Evolutionary conservation across 768 basidiomycete genomes (phyloP).

Genomic region (Lentinula sp.): DNA sequence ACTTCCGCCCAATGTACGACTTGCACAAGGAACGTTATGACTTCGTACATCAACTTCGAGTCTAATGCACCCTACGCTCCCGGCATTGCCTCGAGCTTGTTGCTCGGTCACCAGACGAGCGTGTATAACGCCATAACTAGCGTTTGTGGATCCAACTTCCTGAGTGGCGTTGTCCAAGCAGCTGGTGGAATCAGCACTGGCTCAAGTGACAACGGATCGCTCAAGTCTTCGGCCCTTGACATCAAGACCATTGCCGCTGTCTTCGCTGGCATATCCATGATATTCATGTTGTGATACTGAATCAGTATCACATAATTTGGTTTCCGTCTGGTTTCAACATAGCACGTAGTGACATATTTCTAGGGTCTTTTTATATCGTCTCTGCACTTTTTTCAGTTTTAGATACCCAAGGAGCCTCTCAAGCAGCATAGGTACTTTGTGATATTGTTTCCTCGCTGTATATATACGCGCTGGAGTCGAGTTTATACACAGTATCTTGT

Average conservation of each 20-base stretch:
- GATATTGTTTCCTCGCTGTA: not conserved
- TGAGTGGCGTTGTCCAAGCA: conserved; percentile 59
- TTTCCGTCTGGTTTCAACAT: not conserved
- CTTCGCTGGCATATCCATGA: not conserved
- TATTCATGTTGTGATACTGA: not conserved
- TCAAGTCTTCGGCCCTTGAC: not conserved
- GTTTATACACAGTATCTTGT: not conserved
- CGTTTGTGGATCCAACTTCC: conserved; percentile 70
- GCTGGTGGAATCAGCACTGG: conserved; percentile 51
- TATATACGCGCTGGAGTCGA: not conserved
- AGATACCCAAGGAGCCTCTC: not conserved
- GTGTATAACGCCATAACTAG: conserved; percentile 58
- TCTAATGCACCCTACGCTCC: conserved; percentile 65
- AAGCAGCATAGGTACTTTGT: not conserved
- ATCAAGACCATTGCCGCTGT: not conserved
- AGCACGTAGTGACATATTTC: not conserved
- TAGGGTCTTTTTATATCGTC: not conserved
- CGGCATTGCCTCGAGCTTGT: conserved; percentile 56
- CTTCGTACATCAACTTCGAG: conserved; percentile 74
- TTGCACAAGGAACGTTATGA: conserved; percentile 76
- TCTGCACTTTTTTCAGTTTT: not conserved
- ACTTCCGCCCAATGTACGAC: conserved; percentile 63
- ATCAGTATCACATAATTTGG: not conserved
- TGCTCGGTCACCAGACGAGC: conserved; percentile 58
- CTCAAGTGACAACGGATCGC: not conserved